Conservation (phyloP, 345 rosid genomes). For the Combretum micranthum region DNA sequence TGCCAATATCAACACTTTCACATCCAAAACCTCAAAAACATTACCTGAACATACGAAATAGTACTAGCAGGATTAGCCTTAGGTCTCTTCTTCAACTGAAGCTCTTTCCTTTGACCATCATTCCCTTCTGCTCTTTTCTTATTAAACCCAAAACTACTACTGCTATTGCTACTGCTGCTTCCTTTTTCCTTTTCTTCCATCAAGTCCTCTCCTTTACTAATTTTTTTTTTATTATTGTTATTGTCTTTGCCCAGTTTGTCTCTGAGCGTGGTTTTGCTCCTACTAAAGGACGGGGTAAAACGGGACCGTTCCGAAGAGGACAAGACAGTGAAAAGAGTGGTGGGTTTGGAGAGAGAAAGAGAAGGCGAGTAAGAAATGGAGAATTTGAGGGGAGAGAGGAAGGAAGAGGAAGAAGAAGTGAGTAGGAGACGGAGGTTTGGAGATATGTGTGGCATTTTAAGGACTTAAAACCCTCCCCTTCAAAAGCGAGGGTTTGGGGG, state of each 20-base stretch:
- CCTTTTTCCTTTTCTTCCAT: slow-evolving; percentile 26
- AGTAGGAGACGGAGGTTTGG: slow-evolving; percentile 18
- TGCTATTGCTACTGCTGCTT: slow-evolving; percentile 9
- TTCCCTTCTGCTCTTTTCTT: slow-evolving; percentile 72
- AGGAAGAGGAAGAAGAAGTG: slow-evolving; percentile 10
- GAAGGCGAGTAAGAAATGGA: neutral
- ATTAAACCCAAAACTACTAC: slow-evolving; percentile 54
- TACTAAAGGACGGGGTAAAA: slow-evolving; percentile 2
- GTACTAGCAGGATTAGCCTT: slow-evolving; percentile 78
- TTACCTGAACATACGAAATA: slow-evolving; percentile 83
- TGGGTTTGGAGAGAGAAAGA: neutral
- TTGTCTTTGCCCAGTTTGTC: slow-evolving; percentile 7
- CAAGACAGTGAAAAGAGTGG: slow-evolving; percentile 9
- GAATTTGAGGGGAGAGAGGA: slow-evolving; percentile 12
- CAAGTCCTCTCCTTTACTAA: neutral
- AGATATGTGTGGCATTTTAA: slow-evolving; percentile 2
- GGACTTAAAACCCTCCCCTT: neutral
- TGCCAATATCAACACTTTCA: neutral
- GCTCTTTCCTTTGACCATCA: slow-evolving; percentile 57
- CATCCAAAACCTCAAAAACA: neutral
- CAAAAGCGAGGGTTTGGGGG: slow-evolving; percentile 6
- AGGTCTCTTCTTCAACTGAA: slow-evolving; percentile 53
- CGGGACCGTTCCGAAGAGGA: slow-evolving; percentile 4
- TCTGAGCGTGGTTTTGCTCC: slow-evolving; percentile 8
- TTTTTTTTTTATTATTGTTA: too few species aligned